Base-by-base conservation (phyloP, 2,329 filamentous ascomycete genomes). In the Talaromyces sp. region DNA sequence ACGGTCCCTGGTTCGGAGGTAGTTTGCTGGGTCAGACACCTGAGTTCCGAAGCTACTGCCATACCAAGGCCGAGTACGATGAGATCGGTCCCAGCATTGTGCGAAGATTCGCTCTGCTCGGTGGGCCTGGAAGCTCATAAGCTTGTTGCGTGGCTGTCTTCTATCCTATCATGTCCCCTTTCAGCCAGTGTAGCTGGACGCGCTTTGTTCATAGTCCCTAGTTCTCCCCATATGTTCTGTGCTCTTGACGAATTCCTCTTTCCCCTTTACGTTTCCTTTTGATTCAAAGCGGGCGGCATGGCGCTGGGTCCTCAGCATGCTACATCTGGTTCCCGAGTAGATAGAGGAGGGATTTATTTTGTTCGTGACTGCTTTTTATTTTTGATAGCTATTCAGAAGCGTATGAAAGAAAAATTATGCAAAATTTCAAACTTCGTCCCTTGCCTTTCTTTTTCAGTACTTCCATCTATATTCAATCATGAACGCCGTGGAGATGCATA, bases 1-100 rank as follows among this genome's bases (percentile, higher is more conserved):
- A 99, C 72, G 94, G 94, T 16, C 94, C 94, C 29, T 99, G 94
- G 94, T 99, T 99, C 71, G 94, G 94, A 74, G 94, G 94, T 65
- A 96, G 91, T 77, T 81, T 99, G 76, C 81, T 99, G 56, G 95
- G 93, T 50, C 93, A 97, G 80, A 99, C 94, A 6, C 93, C 95
- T 4, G 95, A 99, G 76, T 99, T 99, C 82, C 86, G 91, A 73
- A 97, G 91, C 70, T 99, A 97, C 79, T 99, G 94, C 80, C 95
- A 99, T 77, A 99, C 90, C 52, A 94, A 94, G 80, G 76, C 71
- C 45, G 75, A 93, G 81, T 97, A 97, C 72, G 90, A 97, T 75
- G 93, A 97, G 80, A 92, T 96, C 71, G 93, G 94, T 16, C 93
- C 93, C 14, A 92, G 91, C 72, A 97, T 97, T 74, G 93, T 97